phyloP scores from a whole-genome alignment of 306 rosid genomes.

The Glycyrrhiza uralensis region DNA sequence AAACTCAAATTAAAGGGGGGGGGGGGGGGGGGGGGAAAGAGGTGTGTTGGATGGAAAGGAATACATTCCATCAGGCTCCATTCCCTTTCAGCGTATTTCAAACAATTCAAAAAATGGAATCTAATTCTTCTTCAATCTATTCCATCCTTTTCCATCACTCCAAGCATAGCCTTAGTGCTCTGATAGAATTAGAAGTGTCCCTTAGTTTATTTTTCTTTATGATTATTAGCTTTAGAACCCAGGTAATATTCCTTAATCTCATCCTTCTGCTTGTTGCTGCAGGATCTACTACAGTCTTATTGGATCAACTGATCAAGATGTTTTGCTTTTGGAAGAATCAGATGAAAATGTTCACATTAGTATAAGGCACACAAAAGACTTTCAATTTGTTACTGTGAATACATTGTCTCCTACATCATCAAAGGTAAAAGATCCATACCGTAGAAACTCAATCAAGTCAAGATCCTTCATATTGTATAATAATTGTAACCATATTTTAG shows the following conservation, averaged over 20 bases:
- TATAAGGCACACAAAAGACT: slow-evolving; percentile 78
- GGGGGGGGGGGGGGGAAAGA: background rate
- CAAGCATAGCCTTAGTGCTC: background rate
- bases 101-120: background rate
- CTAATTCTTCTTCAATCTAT: background rate
- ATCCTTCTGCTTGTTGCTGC: background rate
- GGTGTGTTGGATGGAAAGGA: background rate
- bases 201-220: background rate
- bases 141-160: background rate
- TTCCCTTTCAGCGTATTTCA: background rate
- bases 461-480: slow-evolving; percentile 27
- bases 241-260: background rate
- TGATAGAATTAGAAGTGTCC: background rate
- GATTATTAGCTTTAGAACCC: slow-evolving; percentile 10
- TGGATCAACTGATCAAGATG: slow-evolving; percentile 87
- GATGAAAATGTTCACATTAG: slow-evolving; percentile 61
- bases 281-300: slow-evolving; percentile 82
- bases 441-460: slow-evolving; percentile 13
- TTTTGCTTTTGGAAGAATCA: slow-evolving; percentile 72
- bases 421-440: slow-evolving; percentile 53
- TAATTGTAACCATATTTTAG: slow-evolving; percentile 57
- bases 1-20: background rate
- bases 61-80: background rate
- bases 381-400: slow-evolving; percentile 68
- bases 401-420: slow-evolving; percentile 63